Percentiles rank a stretch among this genome's conserved stretches.
phyloP scores from a whole-genome alignment of 1,284 basidiomycete species.

The Ceratobasidium sp. region DNA sequence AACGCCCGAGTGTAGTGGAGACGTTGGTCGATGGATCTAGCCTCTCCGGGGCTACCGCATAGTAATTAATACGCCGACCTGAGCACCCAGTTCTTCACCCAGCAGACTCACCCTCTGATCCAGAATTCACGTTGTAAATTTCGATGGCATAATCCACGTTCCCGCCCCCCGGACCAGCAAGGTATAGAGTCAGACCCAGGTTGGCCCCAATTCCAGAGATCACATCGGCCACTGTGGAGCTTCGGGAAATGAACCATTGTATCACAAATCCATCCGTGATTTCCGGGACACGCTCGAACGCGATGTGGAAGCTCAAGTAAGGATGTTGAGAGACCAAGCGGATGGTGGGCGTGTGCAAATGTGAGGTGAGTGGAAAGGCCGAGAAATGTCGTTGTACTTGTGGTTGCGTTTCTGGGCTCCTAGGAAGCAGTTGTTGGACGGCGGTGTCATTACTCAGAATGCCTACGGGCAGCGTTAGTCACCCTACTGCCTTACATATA shows the following conservation, averaged over 20 bases:
- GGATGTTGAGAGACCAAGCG: constrained; percentile 76
- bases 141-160: constrained; percentile 70
- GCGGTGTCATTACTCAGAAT: constrained; percentile 57
- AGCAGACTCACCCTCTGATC: constrained; percentile 58
- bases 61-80: constrained; percentile 20
- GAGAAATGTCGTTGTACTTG: constrained; percentile 66
- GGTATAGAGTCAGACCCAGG: constrained; percentile 69
- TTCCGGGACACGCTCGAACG: constrained; percentile 76
- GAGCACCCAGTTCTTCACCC: constrained; percentile 8
- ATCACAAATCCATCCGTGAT: constrained; percentile 75
- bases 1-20: constrained; percentile 53
- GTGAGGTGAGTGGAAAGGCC: constrained; percentile 71
- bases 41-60: constrained; percentile 55
- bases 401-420: constrained; percentile 52
- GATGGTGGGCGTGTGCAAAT: constrained; percentile 69
- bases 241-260: constrained; percentile 66
- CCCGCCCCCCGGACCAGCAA: constrained; percentile 67
- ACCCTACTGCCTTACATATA: not conserved
- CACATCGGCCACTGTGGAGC: constrained; percentile 61
- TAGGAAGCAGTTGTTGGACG: constrained; percentile 63
- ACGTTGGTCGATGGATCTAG: constrained; percentile 54
- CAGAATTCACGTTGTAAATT: constrained; percentile 59
- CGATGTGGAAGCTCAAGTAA: constrained; percentile 61
- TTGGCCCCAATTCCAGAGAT: constrained; percentile 64
- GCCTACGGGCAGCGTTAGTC: constrained; percentile 54